Evolutionary conservation across 306 rosid species (phyloP).

Genomic region (Dalbergia cochinchinensis): DNA sequence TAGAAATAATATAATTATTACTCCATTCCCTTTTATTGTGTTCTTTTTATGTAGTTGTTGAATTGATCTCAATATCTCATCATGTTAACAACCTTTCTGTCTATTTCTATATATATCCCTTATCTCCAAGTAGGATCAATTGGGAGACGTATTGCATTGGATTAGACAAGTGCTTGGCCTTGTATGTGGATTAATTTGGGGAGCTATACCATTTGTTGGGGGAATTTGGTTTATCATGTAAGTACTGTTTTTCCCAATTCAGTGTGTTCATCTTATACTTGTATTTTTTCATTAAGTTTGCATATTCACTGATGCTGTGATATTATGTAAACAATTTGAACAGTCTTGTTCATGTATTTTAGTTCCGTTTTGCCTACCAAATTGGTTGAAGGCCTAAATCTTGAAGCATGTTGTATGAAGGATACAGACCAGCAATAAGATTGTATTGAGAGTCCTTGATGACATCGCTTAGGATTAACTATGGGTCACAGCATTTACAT

Average conservation of each 20-base stretch:
- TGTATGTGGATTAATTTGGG: constrained; percentile 83
- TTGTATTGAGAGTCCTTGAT: constrained; percentile 5
- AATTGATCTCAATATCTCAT: neutral
- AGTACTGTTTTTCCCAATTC: constrained; percentile 47
- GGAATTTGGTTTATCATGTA: constrained; percentile 94
- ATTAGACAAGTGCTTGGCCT: constrained; percentile 88
- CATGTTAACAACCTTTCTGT: neutral
- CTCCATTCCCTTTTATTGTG: neutral
- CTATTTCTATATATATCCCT: neutral
- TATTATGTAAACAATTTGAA: neutral
- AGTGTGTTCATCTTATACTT: constrained; percentile 2
- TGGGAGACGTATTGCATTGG: constrained; percentile 99
- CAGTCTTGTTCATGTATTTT: neutral
- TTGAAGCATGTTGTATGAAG: neutral
- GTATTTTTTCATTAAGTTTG: constrained; percentile 7
- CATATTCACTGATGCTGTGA: constrained; percentile 4
- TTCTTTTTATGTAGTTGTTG: constrained; percentile 13
- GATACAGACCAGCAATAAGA: neutral
- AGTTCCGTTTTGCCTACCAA: constrained; percentile 1
- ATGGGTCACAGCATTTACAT: neutral
- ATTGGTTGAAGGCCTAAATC: constrained; percentile 35
- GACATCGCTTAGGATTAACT: constrained; percentile 14
- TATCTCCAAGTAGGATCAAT: constrained; percentile 72
- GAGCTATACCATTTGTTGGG: constrained; percentile 90
- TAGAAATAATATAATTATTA: neutral